phyloP scores from a whole-genome alignment of 2,329 filamentous ascomycete species.

The Furcasterigmium furcatum region DNA sequence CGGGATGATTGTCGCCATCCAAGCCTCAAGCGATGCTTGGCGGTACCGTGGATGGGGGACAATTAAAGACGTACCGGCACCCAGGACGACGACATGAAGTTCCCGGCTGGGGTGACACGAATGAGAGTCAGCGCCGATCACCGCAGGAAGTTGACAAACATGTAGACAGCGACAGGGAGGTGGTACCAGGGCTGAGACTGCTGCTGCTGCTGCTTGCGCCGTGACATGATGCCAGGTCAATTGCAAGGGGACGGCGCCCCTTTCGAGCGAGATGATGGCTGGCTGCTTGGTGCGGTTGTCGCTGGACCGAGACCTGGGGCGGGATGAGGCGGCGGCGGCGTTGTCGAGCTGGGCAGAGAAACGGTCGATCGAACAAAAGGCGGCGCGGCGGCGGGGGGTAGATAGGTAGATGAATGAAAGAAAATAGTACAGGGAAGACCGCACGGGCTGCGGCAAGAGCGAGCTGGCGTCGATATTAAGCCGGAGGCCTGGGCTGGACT shows the following conservation, averaged over 20 bases:
- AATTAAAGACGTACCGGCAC: constrained; percentile 58
- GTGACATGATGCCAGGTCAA: constrained; percentile 9
- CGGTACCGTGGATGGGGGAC: not conserved
- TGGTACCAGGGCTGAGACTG: constrained; percentile 14
- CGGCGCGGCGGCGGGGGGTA: no score
- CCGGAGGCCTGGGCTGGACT: not conserved
- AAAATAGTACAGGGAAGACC: no score
- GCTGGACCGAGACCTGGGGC: not conserved
- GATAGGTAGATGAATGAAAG: no score
- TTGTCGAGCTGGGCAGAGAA: no score
- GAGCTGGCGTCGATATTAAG: not conserved
- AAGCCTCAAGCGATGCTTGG: constrained; percentile 4
- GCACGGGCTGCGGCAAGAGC: no score
- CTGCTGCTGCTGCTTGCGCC: constrained; percentile 13
- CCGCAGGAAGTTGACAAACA: not conserved
- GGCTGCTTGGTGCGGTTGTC: not conserved
- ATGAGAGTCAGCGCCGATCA: not conserved
- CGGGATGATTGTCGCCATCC: constrained; percentile 3
- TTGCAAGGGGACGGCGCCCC: not conserved
- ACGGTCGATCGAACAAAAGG: no score
- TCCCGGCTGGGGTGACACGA: constrained; percentile 54
- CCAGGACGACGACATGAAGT: constrained; percentile 79
- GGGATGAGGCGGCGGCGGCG: not conserved
- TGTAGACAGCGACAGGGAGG: not conserved
- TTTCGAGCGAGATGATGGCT: not conserved